Conservation (phyloP, 176 grass and related monocot species). For the Chloris gayana region DNA sequence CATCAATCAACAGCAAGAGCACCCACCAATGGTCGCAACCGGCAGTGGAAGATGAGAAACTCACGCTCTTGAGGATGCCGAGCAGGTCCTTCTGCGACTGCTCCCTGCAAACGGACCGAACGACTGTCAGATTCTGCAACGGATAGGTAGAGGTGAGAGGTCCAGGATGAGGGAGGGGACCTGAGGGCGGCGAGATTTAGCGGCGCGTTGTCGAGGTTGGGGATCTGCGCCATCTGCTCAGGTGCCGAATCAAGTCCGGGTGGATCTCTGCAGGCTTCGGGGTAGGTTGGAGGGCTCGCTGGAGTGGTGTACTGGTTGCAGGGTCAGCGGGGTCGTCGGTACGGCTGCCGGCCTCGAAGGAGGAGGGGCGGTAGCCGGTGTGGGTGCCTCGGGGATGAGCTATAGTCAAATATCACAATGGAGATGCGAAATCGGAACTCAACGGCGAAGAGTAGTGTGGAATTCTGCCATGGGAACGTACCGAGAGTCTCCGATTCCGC, state of each 20-base stretch:
- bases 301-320: neutral
- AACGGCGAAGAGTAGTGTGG: neutral
- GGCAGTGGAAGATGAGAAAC: constrained; percentile 15
- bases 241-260: neutral
- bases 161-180: constrained; percentile 8
- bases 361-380: too few species aligned
- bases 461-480: neutral
- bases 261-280: neutral
- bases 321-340: too few species aligned
- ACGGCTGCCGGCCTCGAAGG: neutral
- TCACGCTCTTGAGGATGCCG: constrained; percentile 70
- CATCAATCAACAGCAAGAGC: neutral
- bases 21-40: neutral
- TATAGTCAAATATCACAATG: neutral
- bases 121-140: neutral
- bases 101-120: constrained; percentile 57
- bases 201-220: constrained; percentile 76
- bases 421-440: neutral
- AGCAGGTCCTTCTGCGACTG: constrained; percentile 89
- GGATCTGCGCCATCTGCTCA: constrained; percentile 85
- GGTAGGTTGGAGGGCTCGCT: neutral
- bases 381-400: neutral
- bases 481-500: neutral
- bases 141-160: neutral
- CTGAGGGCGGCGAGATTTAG: constrained; percentile 74